Evolutionary conservation across 306 rosid genomes (phyloP).

Genomic region (Carpinus fangiana): DNA sequence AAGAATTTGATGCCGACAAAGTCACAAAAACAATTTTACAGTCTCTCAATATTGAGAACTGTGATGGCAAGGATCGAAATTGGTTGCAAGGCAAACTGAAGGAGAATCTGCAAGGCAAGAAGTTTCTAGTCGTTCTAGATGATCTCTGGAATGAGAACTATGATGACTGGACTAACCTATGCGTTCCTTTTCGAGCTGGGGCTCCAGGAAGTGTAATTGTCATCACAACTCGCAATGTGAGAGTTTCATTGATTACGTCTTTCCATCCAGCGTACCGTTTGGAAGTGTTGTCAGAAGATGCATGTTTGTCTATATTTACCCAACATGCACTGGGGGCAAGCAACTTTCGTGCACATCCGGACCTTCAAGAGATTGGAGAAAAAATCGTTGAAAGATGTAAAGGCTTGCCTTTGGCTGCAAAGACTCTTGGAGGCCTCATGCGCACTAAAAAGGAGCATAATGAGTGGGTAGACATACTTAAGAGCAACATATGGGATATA

Average conservation of each 20-base stretch:
- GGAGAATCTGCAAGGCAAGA: neutral
- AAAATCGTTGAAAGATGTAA: constrained; percentile 23
- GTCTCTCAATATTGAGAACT: neutral
- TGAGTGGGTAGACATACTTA: constrained; percentile 16
- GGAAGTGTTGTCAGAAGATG: neutral
- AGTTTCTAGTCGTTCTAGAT: constrained; percentile 26
- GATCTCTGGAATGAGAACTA: constrained; percentile 29
- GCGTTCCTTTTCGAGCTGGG: neutral
- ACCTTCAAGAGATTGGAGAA: neutral
- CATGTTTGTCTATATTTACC: constrained; percentile 16
- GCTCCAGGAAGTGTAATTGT: constrained; percentile 18
- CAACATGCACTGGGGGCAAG: constrained; percentile 18
- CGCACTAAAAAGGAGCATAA: neutral
- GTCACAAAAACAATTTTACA: neutral
- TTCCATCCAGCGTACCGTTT: neutral
- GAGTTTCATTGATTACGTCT: constrained; percentile 3
- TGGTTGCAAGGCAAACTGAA: neutral
- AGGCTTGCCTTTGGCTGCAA: constrained; percentile 37
- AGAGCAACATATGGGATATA: constrained; percentile 19
- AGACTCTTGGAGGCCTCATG: constrained; percentile 25
- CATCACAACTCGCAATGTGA: constrained; percentile 20
- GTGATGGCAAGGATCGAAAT: too few relatives aligned
- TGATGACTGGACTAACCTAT: neutral
- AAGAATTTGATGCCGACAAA: neutral
- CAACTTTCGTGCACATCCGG: neutral